Evolutionary conservation across 768 basidiomycete species (phyloP).

Genomic region (Boletus rufocinnamomeus): DNA sequence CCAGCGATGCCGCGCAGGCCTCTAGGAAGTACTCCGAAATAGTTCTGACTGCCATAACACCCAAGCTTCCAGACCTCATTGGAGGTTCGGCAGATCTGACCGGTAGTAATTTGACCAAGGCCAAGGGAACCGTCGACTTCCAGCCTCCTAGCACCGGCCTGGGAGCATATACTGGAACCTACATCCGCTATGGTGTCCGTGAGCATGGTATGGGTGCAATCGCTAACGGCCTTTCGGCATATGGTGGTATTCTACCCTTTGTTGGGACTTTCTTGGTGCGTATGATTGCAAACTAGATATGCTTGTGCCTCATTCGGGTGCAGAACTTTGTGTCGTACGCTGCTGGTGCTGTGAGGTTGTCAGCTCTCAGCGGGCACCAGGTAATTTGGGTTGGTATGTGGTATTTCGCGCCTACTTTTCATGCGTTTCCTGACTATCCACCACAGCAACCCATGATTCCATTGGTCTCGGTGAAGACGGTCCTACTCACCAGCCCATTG

Average conservation of each 20-base stretch:
- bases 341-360: constrained; percentile 88
- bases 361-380: constrained; percentile 85
- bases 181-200: constrained; percentile 95
- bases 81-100: constrained; percentile 93
- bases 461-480: constrained; percentile 94
- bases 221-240: constrained; percentile 86
- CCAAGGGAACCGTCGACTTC: constrained; percentile 85
- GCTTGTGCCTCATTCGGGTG: constrained; percentile 10
- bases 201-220: constrained; percentile 98
- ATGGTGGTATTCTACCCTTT: constrained; percentile 90
- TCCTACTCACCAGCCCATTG: constrained; percentile 94
- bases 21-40: constrained; percentile 94
- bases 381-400: constrained; percentile 90
- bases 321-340: constrained; percentile 95
- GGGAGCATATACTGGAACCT: constrained; percentile 83
- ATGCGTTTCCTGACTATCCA: background rate
- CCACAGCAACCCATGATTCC: constrained; percentile 86
- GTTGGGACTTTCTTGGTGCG: constrained; percentile 87
- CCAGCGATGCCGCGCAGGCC: constrained; percentile 80
- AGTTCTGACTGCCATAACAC: constrained; percentile 72
- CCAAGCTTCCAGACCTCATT: constrained; percentile 78
- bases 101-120: constrained; percentile 89
- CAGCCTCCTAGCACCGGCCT: constrained; percentile 85
- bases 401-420: background rate
- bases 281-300: constrained; percentile 2